Conservation (phyloP, 2,329 filamentous ascomycete species). For the Fusarium oligoseptatum region DNA sequence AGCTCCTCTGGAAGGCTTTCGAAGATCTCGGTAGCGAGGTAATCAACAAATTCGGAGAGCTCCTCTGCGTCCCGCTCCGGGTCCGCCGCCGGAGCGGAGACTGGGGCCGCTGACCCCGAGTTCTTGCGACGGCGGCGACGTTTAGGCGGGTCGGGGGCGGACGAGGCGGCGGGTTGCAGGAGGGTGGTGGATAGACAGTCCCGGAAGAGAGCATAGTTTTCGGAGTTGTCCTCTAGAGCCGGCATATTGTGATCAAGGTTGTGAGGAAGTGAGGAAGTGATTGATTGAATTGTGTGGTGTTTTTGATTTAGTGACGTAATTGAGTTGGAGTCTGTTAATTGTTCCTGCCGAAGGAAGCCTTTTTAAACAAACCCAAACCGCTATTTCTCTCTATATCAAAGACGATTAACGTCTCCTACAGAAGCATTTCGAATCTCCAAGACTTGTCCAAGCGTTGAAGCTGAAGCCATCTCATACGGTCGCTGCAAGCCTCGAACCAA, state of each 20-base stretch:
- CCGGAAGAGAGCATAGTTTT: slow-evolving; percentile 71
- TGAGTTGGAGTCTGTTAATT: slow-evolving; percentile 3
- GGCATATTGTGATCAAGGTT: slow-evolving; percentile 30
- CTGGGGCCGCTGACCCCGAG: slow-evolving; percentile 17
- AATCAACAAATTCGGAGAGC: slow-evolving; percentile 84
- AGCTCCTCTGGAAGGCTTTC: slow-evolving; percentile 71
- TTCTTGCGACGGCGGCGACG: slow-evolving; percentile 55
- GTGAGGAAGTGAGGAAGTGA: neutral
- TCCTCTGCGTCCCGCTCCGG: slow-evolving; percentile 68
- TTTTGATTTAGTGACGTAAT: slow-evolving; percentile 36
- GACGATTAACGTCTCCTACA: neutral
- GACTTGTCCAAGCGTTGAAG: slow-evolving; percentile 11
- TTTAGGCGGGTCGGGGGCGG: slow-evolving; percentile 57
- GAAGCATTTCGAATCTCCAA: slow-evolving; percentile 32
- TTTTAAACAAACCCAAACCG: neutral
- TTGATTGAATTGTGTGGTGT: neutral
- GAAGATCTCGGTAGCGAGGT: slow-evolving; percentile 79
- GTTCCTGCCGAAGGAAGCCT: neutral
- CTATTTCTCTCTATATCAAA: neutral
- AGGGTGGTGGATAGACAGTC: slow-evolving; percentile 80
- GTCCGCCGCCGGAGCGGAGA: slow-evolving; percentile 27
- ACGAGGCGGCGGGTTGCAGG: slow-evolving; percentile 69
- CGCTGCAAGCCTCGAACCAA: neutral
- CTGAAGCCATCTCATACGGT: slow-evolving; percentile 4
- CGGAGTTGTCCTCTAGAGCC: slow-evolving; percentile 36